Conservation (phyloP, 768 basidiomycete genomes). For the Gautieria morchelliformis region DNA sequence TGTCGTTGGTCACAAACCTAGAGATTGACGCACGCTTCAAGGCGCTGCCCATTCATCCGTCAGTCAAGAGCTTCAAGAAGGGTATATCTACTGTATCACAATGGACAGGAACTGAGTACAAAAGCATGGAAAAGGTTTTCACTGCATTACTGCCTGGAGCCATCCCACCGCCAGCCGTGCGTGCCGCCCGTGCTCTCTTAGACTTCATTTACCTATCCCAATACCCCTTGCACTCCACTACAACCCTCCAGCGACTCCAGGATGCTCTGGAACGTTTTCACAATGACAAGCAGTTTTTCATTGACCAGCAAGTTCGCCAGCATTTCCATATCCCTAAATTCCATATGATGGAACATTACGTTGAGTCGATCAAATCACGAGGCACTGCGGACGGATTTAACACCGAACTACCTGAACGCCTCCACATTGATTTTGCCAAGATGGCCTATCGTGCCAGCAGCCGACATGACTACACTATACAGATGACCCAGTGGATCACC, state of each 20-base stretch:
- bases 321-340: no score
- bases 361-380: slow-evolving; percentile 17
- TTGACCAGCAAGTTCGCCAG: no score
- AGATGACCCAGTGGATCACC: slow-evolving; percentile 32
- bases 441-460: slow-evolving; percentile 22
- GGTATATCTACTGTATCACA: slow-evolving; percentile 32
- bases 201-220: slow-evolving; percentile 27
- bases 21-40: slow-evolving; percentile 14
- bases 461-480: slow-evolving; percentile 20
- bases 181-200: slow-evolving; percentile 18
- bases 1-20: slow-evolving; percentile 3
- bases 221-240: slow-evolving; percentile 19
- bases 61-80: slow-evolving; percentile 27
- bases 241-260: slow-evolving; percentile 18
- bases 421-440: slow-evolving; percentile 26
- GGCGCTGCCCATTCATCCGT: slow-evolving; percentile 10
- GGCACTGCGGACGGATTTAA: slow-evolving; percentile 26
- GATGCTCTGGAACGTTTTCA: slow-evolving; percentile 18
- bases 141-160: slow-evolving; percentile 24
- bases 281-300: slow-evolving; percentile 14
- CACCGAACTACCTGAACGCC: slow-evolving; percentile 25
- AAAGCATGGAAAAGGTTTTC: slow-evolving; percentile 27
- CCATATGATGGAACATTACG: no score
- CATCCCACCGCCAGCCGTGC: slow-evolving; percentile 15
- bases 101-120: slow-evolving; percentile 35